These are phyloP conservation scores for Alternaria postmessia DNA, from an alignment of 2,329 filamentous ascomycete genomes.

Conservation along the genomic window DNA sequence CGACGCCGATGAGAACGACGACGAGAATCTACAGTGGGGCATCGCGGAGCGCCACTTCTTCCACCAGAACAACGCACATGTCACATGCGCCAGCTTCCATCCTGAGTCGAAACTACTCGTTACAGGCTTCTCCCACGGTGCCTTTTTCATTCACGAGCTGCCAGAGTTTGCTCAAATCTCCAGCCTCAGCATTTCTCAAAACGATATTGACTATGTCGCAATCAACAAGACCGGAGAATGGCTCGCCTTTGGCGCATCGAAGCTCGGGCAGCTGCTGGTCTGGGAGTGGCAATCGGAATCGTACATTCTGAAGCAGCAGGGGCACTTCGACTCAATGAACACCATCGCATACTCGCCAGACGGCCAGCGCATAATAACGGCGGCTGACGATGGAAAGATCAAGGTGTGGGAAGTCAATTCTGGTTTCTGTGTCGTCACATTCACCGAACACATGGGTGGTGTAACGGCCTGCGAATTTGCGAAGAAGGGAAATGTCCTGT, in stretches of 20 bases:
- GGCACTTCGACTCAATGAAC: slow-evolving; percentile 96
- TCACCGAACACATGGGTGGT: slow-evolving; percentile 94
- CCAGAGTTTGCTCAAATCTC: slow-evolving; percentile 97
- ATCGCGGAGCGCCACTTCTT: slow-evolving; percentile 94
- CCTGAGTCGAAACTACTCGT: slow-evolving; percentile 89
- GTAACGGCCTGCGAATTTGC: slow-evolving; percentile 96
- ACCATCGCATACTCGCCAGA: slow-evolving; percentile 91
- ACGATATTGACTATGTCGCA: slow-evolving; percentile 92
- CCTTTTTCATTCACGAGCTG: slow-evolving; percentile 94
- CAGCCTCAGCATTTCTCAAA: slow-evolving; percentile 91
- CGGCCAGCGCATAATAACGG: slow-evolving; percentile 90
- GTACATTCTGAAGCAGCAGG: slow-evolving; percentile 97
- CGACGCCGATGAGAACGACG: slow-evolving; percentile 64
- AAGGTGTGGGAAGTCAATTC: slow-evolving; percentile 98
- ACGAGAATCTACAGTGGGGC: slow-evolving; percentile 82
- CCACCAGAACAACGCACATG: slow-evolving; percentile 85
- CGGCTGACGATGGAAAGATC: slow-evolving; percentile 95
- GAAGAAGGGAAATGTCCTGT: slow-evolving; percentile 93
- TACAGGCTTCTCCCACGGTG: slow-evolving; percentile 91
- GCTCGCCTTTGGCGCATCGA: slow-evolving; percentile 95
- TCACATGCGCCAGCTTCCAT: slow-evolving; percentile 92
- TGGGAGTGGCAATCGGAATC: slow-evolving; percentile 99
- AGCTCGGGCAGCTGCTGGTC: slow-evolving; percentile 92
- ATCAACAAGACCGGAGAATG: slow-evolving; percentile 96
- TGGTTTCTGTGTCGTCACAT: slow-evolving; percentile 97